phyloP scores from a whole-genome alignment of 2,329 filamentous ascomycete species.

The Calonectria hongkongensis region DNA sequence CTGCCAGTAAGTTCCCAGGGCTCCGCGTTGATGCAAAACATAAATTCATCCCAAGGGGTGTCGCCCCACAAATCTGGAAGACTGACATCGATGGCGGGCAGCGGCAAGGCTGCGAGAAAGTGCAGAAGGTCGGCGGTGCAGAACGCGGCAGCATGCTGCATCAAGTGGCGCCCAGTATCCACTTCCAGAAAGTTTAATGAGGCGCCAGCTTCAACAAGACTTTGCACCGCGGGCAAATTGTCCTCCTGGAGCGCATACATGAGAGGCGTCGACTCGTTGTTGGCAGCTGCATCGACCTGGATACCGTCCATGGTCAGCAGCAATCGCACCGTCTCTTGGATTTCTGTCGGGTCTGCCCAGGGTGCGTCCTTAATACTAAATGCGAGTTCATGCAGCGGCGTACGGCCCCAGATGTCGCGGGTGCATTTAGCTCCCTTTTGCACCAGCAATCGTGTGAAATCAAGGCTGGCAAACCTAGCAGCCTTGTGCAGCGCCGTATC shows the following conservation, averaged over 20 bases:
- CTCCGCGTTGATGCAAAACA: not conserved
- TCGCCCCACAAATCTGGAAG: accelerated
- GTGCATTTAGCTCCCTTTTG: slow-evolving; percentile 9
- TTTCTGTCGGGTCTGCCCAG: not conserved
- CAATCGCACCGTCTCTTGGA: not conserved
- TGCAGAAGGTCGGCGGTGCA: not conserved
- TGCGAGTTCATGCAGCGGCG: not conserved
- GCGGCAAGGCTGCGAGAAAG: not conserved
- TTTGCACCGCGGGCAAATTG: not conserved
- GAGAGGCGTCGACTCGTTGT: not conserved
- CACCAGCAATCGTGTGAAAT: not conserved
- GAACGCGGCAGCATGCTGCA: not conserved
- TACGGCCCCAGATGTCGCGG: not conserved
- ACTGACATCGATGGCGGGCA: not conserved
- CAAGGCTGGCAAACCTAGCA: not conserved
- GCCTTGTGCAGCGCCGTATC: not conserved
- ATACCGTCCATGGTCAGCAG: not conserved
- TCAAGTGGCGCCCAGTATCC: not conserved
- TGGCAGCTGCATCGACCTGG: not conserved
- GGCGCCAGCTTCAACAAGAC: not conserved
- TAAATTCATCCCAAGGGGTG: not conserved
- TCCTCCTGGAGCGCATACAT: not conserved
- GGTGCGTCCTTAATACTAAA: not conserved
- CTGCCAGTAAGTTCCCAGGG: not conserved
- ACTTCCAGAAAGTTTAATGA: not conserved